Evolutionary conservation across 768 basidiomycete genomes (phyloP), one percentile per base, ranked within the genome.

Genomic region (Tylopilus intermedius): DNA sequence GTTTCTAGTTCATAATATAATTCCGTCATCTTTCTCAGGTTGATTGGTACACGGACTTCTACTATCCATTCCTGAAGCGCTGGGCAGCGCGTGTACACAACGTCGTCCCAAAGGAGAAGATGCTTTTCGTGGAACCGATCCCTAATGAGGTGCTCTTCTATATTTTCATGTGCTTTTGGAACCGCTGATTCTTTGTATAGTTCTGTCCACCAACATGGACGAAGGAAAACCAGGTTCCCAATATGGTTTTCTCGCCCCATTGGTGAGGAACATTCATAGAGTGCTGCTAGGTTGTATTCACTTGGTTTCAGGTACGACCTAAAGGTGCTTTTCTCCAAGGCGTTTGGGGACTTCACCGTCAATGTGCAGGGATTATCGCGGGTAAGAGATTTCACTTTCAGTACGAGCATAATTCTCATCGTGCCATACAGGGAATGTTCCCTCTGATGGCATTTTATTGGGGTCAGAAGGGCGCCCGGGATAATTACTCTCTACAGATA

Each of bases 321-420:
- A 7, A 86, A 94, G 50, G 82, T 84, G 7, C 74, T 99, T 7
- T 98, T 97, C 71, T 69, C 72, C 24, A 96, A 96, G 67, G 78
- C 80, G 2, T 91, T 91, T 56, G 84, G 89, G 0, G 80, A 88
- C 61, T 88, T 97, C 68, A 84, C 83, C 0, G 89, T 92, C 40
- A 95, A 98, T 64, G 94, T 98, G 0, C 95, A 97, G 73, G 93
- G 88, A 0, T 70, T 97, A 13, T 88, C 95, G 0, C 75, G 88
- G 68, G 94, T 94, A 63, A 39, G 79, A 68, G 33, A 24, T 37
- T 21, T 13, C 18, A 55, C 26, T 44, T 26, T 32, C 2, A 11
- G 22, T 39, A 26, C 0, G 30, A 4, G 32, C 26, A 33, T 51
- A 14, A 47, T 6, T 4, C 45, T 69, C 18, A 67, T 44, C 39